Percentiles rank a stretch among this genome's conserved stretches.
phyloP scores from a whole-genome alignment of 2,329 filamentous ascomycete species.

The Zasmidium citrigriseum region DNA sequence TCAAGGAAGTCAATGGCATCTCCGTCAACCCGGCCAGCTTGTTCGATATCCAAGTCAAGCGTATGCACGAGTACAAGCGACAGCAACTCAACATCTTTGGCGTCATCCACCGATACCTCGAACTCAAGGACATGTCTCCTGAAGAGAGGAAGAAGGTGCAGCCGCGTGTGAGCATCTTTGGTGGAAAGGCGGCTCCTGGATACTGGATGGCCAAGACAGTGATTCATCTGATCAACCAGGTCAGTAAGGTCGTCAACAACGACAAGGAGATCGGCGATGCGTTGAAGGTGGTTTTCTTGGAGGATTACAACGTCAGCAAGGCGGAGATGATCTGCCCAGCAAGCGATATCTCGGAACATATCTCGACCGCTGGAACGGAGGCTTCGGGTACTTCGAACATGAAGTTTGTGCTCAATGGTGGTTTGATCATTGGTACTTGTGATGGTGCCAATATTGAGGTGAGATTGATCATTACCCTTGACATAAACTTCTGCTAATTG shows the following conservation, averaged over 20 bases:
- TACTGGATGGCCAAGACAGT: conserved; percentile 99
- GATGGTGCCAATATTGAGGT: conserved; percentile 89
- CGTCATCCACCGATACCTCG: conserved; percentile 90
- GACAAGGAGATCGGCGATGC: conserved; percentile 90
- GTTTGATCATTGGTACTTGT: conserved; percentile 95
- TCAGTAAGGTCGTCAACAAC: conserved; percentile 86
- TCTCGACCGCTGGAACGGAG: conserved; percentile 95
- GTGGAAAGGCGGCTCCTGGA: conserved; percentile 93
- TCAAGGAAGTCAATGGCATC: conserved; percentile 77
- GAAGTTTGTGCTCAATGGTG: conserved; percentile 98
- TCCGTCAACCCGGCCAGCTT: conserved; percentile 83
- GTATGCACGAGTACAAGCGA: conserved; percentile 97
- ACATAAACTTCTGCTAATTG: conserved; percentile 1
- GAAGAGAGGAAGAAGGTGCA: conserved; percentile 84
- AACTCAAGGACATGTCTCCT: conserved; percentile 79
- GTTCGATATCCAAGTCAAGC: conserved; percentile 97
- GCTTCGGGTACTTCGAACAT: conserved; percentile 91
- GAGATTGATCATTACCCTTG: not conserved
- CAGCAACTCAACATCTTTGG: conserved; percentile 99
- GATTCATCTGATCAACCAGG: conserved; percentile 93
- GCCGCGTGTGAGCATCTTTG: conserved; percentile 92
- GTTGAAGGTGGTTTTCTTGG: conserved; percentile 94
- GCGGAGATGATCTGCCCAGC: conserved; percentile 95
- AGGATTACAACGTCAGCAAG: conserved; percentile 99
- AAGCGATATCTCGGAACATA: conserved; percentile 96